Conservation (phyloP, 495 filamentous ascomycete species). For the Bacidia rubella region DNA sequence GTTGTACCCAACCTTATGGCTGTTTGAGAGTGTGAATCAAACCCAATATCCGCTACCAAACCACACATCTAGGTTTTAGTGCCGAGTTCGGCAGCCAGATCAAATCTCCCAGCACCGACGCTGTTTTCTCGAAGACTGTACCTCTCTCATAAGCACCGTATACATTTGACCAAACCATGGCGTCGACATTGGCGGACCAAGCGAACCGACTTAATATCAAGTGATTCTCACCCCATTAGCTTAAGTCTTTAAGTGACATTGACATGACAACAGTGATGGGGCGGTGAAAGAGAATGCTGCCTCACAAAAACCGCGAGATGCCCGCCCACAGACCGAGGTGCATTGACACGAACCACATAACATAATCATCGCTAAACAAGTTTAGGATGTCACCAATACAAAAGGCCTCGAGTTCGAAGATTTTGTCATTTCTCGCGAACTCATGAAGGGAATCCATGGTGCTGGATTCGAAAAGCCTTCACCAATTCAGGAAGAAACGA, state of each 20-base stretch:
- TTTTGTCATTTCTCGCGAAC: slow-evolving; percentile 81
- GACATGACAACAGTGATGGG: slow-evolving; percentile 30
- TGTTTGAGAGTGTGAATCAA: no score
- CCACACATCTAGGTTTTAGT: no score
- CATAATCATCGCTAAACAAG: slow-evolving; percentile 15
- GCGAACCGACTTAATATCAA: slow-evolving; percentile 57
- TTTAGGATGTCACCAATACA: slow-evolving; percentile 87
- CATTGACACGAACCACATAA: slow-evolving; percentile 8
- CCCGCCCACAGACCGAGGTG: slow-evolving; percentile 88
- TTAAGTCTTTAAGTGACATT: neutral
- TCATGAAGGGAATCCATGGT: slow-evolving; percentile 98
- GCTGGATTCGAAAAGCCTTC: slow-evolving; percentile 98
- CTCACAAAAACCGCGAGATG: slow-evolving; percentile 72
- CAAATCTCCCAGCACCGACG: no score
- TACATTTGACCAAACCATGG: slow-evolving; percentile 35
- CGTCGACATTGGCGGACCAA: slow-evolving; percentile 51
- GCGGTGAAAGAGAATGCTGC: slow-evolving; percentile 51
- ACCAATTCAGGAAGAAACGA: slow-evolving; percentile 97
- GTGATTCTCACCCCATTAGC: slow-evolving; percentile 31
- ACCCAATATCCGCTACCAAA: no score
- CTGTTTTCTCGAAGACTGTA: neutral
- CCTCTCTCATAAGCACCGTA: no score
- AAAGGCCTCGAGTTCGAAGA: slow-evolving; percentile 97
- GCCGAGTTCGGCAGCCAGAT: no score
- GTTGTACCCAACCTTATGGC: no score